Evolutionary conservation across 2,329 filamentous ascomycete genomes (phyloP), one percentile per base, ranked within the genome.

Genomic region (Trematosphaeria pertusa): DNA sequence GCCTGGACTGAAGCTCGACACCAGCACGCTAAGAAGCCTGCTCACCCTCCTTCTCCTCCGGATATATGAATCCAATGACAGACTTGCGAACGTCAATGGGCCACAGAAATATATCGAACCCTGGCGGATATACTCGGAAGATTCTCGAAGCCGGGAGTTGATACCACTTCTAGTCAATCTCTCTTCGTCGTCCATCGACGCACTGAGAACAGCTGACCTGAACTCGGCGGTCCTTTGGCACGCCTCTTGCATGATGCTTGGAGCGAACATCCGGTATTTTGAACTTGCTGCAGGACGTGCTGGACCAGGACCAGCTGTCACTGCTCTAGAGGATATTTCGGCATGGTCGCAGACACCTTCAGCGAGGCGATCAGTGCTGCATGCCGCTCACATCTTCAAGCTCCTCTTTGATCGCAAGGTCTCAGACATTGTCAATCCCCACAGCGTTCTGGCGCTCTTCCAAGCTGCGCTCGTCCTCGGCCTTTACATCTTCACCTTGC

Each of bases 151-250:
- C 14, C 69, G 74, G 32, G 65, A 67, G 7, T 66, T 73, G 5
- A 65, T 72, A 15, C 60, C 65, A 8, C 62, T 74, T 2, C 50
- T 73, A 9, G 61, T 71, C 9, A 70, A 73, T 37, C 54, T 73
- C 12, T 69, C 70, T 3, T 64, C 64, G 4, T 65, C 65, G 4
- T 79, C 78, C 26, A 71, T 74, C 22, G 71, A 76, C 17, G 66
- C 70, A 1, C 65, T 79, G 3, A 61, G 73, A 11, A 69, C 65
- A 2, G 69, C 77, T 18, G 77, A 79, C 40, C 71, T 79, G 2
- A 82, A 81, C 38, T 76, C 76, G 3, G 61, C 76, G 1, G 69
- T 81, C 3, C 72, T 80, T 28, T 82, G 79, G 79, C 79, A 82
- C 52, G 75, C 76, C 33, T 75, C 80, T 42, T 80, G 77, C 53